A percentile compares a stretch with the other conserved stretches of the same genome.
These are phyloP conservation scores for Leccinum obscurum DNA, from an alignment of 768 basidiomycete genomes.

Conservation along the genomic window DNA sequence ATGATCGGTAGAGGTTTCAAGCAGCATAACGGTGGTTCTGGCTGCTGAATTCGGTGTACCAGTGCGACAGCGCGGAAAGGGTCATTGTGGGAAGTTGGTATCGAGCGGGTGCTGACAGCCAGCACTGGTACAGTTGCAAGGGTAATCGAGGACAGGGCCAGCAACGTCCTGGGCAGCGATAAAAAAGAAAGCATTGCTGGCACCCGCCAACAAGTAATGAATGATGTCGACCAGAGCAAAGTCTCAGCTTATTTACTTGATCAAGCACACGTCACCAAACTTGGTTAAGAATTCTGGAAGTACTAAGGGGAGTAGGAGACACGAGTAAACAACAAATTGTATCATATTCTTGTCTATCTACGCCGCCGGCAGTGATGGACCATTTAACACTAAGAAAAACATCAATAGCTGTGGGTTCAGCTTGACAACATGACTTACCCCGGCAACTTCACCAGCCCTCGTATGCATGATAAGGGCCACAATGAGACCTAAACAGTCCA, in stretches of 20 bases:
- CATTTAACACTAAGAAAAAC: conserved; percentile 26
- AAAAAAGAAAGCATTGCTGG: not conserved
- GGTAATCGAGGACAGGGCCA: conserved; percentile 37
- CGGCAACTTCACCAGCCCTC: conserved; percentile 39
- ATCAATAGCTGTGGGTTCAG: not conserved
- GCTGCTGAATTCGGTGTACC: conserved; percentile 42
- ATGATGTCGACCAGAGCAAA: conserved; percentile 8
- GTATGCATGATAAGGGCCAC: conserved; percentile 97
- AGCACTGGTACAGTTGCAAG: conserved; percentile 35
- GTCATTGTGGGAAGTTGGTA: conserved; percentile 49
- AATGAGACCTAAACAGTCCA: conserved; percentile 59
- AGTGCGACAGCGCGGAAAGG: conserved; percentile 59
- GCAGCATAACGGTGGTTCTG: conserved; percentile 67
- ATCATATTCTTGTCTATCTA: conserved; percentile 12
- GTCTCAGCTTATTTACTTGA: not conserved
- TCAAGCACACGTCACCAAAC: not conserved
- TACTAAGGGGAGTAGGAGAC: not conserved
- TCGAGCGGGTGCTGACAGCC: conserved; percentile 26
- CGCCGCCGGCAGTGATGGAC: not conserved
- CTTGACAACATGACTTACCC: conserved; percentile 10
- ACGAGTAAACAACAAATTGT: conserved; percentile 11
- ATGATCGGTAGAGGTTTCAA: conserved; percentile 47
- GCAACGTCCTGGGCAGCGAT: conserved; percentile 18
- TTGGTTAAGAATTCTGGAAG: not conserved
- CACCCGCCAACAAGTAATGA: conserved; percentile 14